These are phyloP conservation scores for Didymella exigua DNA, from an alignment of 2,329 filamentous ascomycete genomes.

Conservation along the genomic window DNA sequence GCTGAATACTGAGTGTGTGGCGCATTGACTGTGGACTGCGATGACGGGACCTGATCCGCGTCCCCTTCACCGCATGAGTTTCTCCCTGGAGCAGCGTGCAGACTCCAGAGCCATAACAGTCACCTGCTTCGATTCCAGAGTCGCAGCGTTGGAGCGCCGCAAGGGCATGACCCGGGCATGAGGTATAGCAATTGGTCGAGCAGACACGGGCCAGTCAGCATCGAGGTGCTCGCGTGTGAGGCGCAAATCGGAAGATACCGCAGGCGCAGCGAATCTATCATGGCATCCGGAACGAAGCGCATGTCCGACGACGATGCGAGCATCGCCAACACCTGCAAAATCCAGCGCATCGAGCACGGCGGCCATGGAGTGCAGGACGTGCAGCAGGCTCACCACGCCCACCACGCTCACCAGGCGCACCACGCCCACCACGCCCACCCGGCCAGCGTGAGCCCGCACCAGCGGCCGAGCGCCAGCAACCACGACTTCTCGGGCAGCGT, in stretches of 20 bases:
- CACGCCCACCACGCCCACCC: neutral
- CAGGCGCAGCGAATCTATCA: conserved; percentile 21
- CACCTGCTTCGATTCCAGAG: neutral
- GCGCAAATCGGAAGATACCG: conserved; percentile 18
- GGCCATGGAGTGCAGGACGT: too few relatives aligned
- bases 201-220: conserved; percentile 20
- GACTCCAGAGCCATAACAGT: neutral
- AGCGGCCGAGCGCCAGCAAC: conserved; percentile 14
- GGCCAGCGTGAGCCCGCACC: conserved; percentile 14
- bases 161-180: neutral
- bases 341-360: conserved; percentile 43
- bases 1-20: too few relatives aligned
- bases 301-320: conserved; percentile 21
- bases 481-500: conserved; percentile 45
- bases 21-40: conserved; percentile 13
- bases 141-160: neutral
- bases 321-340: conserved; percentile 29
- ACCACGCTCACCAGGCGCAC: neutral
- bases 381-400: neutral
- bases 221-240: conserved; percentile 20
- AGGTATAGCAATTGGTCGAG: neutral
- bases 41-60: conserved; percentile 16
- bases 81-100: neutral
- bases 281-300: conserved; percentile 28
- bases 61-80: conserved; percentile 9